A percentile compares a stretch with the other conserved stretches of the same genome.
Conservation (phyloP, 331 rosid species). For the Stylosanthes scabra region DNA sequence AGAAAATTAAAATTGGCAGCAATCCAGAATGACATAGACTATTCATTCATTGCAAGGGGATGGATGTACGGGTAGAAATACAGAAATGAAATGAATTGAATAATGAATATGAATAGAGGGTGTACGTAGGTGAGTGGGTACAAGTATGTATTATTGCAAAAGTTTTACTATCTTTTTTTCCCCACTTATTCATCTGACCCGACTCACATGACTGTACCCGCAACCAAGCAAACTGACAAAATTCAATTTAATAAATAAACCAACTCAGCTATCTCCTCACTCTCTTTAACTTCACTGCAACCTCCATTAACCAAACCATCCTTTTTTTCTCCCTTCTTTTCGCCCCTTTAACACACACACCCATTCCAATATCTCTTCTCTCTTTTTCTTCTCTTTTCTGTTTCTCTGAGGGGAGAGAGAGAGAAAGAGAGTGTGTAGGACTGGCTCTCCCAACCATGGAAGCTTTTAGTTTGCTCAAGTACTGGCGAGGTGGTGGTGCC, state of each 20-base stretch:
- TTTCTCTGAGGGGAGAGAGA: too few relatives aligned
- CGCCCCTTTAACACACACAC: too few relatives aligned
- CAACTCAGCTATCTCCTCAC: not conserved
- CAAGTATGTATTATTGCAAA: not conserved
- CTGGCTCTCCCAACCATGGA: slow-evolving; percentile 99
- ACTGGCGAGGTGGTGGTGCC: slow-evolving; percentile 70
- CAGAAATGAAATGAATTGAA: not conserved
- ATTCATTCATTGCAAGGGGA: not conserved
- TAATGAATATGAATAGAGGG: not conserved
- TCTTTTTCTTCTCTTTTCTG: not conserved
- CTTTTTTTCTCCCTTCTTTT: too few relatives aligned
- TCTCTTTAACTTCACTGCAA: not conserved
- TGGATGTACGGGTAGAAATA: not conserved
- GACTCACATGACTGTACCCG: slow-evolving; percentile 7
- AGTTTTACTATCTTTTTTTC: not conserved
- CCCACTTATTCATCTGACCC: not conserved
- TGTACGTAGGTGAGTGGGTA: not conserved
- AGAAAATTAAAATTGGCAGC: too few relatives aligned
- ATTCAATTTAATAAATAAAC: not conserved
- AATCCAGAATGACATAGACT: too few relatives aligned
- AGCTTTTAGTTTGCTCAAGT: slow-evolving; percentile 93
- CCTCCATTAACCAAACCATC: too few relatives aligned
- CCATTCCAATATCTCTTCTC: not conserved
- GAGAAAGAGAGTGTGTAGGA: slow-evolving; percentile 9
- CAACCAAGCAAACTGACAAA: slow-evolving; percentile 34